Conservation (phyloP, 106 monocot genomes). For the Allium cepa region DNA sequence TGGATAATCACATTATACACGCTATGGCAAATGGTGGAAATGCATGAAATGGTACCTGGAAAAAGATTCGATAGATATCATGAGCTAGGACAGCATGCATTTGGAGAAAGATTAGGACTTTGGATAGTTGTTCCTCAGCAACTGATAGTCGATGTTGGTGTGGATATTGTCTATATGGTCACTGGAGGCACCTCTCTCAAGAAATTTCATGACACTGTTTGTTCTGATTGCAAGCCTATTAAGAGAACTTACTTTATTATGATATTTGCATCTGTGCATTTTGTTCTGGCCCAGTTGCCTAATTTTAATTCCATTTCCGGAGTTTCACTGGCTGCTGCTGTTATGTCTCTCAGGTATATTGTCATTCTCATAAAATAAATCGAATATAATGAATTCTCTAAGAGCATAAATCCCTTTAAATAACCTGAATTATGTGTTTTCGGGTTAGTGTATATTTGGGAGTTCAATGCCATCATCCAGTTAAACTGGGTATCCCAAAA, state of each 20-base stretch:
- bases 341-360: slow-evolving; percentile 46
- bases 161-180: slow-evolving; percentile 59
- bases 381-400: too few species aligned
- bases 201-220: slow-evolving; percentile 60
- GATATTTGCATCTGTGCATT: slow-evolving; percentile 61
- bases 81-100: slow-evolving; percentile 70
- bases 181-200: slow-evolving; percentile 54
- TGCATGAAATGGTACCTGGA: slow-evolving; percentile 79
- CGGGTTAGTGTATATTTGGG: too few species aligned
- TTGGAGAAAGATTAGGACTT: slow-evolving; percentile 55
- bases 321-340: slow-evolving; percentile 47
- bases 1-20: slow-evolving; percentile 73
- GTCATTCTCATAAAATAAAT: not conserved
- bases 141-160: slow-evolving; percentile 46
- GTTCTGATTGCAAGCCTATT: slow-evolving; percentile 38
- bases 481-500: too few species aligned
- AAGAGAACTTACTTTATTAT: slow-evolving; percentile 62
- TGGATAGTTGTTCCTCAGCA: slow-evolving; percentile 71
- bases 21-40: slow-evolving; percentile 79
- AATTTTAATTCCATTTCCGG: slow-evolving; percentile 66
- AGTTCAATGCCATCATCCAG: too few species aligned
- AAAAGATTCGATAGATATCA: slow-evolving; percentile 70
- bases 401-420: too few species aligned
- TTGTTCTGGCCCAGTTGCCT: slow-evolving; percentile 51
- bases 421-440: too few species aligned